These are phyloP conservation scores for Hyphodiscus hymeniophilus DNA, from an alignment of 495 filamentous ascomycete genomes.

Conservation along the genomic window DNA sequence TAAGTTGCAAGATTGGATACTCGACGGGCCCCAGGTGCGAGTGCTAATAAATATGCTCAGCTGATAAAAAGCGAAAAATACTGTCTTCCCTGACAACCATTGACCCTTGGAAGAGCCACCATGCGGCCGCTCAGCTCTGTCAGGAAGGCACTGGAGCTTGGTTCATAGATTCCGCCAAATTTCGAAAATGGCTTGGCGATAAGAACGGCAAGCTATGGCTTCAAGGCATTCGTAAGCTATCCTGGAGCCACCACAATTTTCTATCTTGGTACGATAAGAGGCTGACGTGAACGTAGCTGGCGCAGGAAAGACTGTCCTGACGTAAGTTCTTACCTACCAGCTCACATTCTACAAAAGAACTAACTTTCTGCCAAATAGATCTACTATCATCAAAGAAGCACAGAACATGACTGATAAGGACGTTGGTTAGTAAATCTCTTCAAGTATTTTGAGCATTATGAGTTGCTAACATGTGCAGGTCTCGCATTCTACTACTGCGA, in stretches of 20 bases:
- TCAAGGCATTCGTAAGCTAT: slow-evolving; percentile 7
- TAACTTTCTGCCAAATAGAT: background rate
- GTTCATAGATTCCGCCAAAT: slow-evolving; percentile 1
- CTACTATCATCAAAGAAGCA: slow-evolving; percentile 18
- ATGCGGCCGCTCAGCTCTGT: background rate
- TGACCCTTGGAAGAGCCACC: background rate
- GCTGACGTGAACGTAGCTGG: background rate
- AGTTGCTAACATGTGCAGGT: too few species aligned
- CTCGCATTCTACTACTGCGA: slow-evolving; percentile 35
- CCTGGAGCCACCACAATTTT: too few species aligned
- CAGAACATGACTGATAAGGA: background rate
- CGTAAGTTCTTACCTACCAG: too few species aligned
- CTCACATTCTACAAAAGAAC: too few species aligned
- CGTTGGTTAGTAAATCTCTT: too few species aligned
- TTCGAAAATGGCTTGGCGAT: background rate
- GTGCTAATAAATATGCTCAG: too few species aligned
- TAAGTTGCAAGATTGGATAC: too few species aligned
- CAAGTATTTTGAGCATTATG: too few species aligned
- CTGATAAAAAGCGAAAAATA: background rate
- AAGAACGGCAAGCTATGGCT: slow-evolving; percentile 1
- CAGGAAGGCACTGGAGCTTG: slow-evolving; percentile 5
- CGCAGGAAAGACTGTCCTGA: slow-evolving; percentile 3
- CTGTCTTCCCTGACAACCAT: background rate
- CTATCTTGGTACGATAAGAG: background rate
- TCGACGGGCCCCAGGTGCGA: too few species aligned